A percentile compares a stretch with the other conserved stretches of the same genome.
Conservation (phyloP, 257 asterid genomes). For the Ocimum tenuiflorum region DNA sequence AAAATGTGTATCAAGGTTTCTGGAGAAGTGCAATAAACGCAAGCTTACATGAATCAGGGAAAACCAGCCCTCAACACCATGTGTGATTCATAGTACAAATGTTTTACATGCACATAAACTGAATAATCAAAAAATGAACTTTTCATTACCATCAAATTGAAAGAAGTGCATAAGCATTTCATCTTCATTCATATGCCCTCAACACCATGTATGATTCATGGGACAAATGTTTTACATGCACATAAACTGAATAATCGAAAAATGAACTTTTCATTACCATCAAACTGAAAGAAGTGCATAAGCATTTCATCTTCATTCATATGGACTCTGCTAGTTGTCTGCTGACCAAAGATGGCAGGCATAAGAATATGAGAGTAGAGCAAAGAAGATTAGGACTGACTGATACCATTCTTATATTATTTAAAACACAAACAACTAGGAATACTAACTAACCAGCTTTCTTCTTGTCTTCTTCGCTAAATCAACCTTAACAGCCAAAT, state of each 20-base stretch:
- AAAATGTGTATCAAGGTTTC: not conserved
- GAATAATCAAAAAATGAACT: not conserved
- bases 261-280: constrained; percentile 51
- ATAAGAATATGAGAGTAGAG: constrained; percentile 8
- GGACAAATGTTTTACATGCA: not conserved
- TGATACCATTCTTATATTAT: not conserved
- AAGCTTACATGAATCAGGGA: too few species aligned
- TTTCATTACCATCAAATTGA: constrained; percentile 78
- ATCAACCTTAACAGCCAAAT: constrained; percentile 28
- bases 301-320: constrained; percentile 87
- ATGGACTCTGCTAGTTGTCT: constrained; percentile 64
- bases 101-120: not conserved
- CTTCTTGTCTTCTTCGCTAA: constrained; percentile 52
- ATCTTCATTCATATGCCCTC: constrained; percentile 61
- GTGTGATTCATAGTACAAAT: not conserved
- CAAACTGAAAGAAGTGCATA: constrained; percentile 75
- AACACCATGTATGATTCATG: not conserved
- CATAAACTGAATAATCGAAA: not conserved
- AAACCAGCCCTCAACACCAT: not conserved
- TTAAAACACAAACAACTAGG: constrained; percentile 11
- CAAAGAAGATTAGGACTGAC: constrained; percentile 2
- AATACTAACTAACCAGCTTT: constrained; percentile 45
- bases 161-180: constrained; percentile 76
- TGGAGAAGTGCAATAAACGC: not conserved
- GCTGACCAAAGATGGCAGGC: constrained; percentile 21